A percentile compares a stretch with the other conserved stretches of the same genome.
Evolutionary conservation across 306 rosid genomes (phyloP).

Genomic region (Senna siamea): DNA sequence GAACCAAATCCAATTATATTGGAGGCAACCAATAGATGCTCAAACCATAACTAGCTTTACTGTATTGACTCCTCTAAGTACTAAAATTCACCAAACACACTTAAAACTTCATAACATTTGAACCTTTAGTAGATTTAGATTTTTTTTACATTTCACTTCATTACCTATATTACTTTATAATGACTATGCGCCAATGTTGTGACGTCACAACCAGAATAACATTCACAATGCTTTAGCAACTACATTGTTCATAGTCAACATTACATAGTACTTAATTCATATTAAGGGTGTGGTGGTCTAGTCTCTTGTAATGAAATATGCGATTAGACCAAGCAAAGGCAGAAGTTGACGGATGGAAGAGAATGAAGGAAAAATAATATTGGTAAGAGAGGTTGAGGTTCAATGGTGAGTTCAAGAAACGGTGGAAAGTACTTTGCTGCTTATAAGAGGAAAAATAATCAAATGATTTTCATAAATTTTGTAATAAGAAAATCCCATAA

Average conservation of each 20-base stretch:
- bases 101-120: constrained; percentile 22
- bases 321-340: constrained; percentile 5
- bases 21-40: constrained; percentile 47
- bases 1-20: constrained; percentile 60
- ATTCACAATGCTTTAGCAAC: constrained; percentile 18
- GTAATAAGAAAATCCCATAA: not conserved
- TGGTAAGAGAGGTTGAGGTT: not conserved
- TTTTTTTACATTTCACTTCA: not conserved
- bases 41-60: constrained; percentile 53
- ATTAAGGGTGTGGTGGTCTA: not conserved
- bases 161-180: constrained; percentile 14
- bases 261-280: not conserved
- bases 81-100: constrained; percentile 47
- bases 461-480: not conserved
- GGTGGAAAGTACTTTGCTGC: no score
- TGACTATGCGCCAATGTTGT: not conserved
- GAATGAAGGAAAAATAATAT: not conserved
- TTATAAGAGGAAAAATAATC: no score
- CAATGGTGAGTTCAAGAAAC: not conserved
- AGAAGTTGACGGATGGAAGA: not conserved
- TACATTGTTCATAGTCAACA: constrained; percentile 23
- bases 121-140: constrained; percentile 14
- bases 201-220: constrained; percentile 1
- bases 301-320: constrained; percentile 2
- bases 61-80: constrained; percentile 40